phyloP scores from a whole-genome alignment of 352 stramenopile genomes.

The Blastocystis sp. region DNA sequence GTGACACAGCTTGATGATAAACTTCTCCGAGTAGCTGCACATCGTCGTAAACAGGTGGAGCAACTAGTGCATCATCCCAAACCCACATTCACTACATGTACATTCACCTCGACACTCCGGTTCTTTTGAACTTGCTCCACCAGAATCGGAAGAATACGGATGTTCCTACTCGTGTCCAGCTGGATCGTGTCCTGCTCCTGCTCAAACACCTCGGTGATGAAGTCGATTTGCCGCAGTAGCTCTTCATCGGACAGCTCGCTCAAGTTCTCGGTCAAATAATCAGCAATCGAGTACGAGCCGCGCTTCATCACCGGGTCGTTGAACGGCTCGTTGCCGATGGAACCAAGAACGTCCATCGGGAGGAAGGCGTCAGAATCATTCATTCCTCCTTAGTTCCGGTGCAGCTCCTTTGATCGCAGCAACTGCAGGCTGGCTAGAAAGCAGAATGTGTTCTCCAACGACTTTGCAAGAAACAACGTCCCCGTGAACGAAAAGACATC shows the following conservation, averaged over 20 bases:
- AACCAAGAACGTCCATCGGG: background rate
- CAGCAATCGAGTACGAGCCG: background rate
- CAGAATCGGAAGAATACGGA: background rate
- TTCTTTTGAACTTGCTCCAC: constrained; percentile 45
- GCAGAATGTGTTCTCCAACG: too few relatives aligned
- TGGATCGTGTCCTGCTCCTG: background rate
- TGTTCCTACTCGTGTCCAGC: background rate
- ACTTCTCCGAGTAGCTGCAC: background rate
- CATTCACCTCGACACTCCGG: background rate
- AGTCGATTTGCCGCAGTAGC: background rate
- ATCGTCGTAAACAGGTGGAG: constrained; percentile 27
- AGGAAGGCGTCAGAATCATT: background rate
- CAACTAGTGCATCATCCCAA: background rate
- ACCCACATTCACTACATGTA: background rate
- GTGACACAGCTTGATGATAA: constrained; percentile 23
- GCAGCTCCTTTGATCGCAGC: too few relatives aligned
- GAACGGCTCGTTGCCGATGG: background rate
- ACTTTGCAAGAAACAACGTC: too few relatives aligned
- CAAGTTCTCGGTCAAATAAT: background rate
- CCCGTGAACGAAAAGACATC: background rate
- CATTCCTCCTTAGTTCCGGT: background rate
- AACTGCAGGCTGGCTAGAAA: too few relatives aligned
- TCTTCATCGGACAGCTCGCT: background rate
- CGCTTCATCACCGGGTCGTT: background rate
- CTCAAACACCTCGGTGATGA: background rate